phyloP scores from a whole-genome alignment of 805 yeast species.

The Nakazawaea populi region DNA sequence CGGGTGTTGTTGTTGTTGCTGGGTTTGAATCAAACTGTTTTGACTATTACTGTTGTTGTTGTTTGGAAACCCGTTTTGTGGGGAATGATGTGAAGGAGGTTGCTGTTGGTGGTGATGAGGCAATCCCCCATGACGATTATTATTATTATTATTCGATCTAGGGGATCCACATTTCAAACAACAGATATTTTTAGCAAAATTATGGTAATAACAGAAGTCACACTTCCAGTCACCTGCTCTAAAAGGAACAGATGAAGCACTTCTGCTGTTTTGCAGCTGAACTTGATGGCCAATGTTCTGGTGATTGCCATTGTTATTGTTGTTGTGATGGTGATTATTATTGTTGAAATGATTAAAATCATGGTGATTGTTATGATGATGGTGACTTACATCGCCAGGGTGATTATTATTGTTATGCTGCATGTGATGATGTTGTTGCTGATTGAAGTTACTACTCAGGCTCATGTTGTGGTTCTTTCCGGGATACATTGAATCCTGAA shows the following conservation, averaged over 20 bases:
- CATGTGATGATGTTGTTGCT: slow-evolving; percentile 5
- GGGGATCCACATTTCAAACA: slow-evolving; percentile 89
- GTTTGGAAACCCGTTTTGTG: not conserved
- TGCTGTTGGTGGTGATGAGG: not conserved
- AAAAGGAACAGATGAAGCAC: slow-evolving; percentile 65
- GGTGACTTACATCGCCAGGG: not conserved
- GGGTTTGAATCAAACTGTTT: slow-evolving; percentile 1
- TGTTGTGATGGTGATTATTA: slow-evolving; percentile 14
- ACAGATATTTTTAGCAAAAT: slow-evolving; percentile 83
- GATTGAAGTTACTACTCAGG: slow-evolving; percentile 11
- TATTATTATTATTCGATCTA: slow-evolving; percentile 22
- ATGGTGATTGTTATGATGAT: not conserved
- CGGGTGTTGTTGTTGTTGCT: not conserved
- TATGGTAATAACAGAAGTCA: slow-evolving; percentile 80
- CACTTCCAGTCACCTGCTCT: slow-evolving; percentile 98
- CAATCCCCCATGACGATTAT: slow-evolving; percentile 2
- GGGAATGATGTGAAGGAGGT: not conserved
- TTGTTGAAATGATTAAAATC: slow-evolving; percentile 12
- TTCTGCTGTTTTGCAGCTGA: slow-evolving; percentile 14
- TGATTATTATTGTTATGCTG: not conserved
- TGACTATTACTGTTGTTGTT: not conserved
- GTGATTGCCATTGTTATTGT: not conserved
- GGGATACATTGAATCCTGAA: slow-evolving; percentile 54
- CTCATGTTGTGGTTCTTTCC: slow-evolving; percentile 11
- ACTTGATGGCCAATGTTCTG: slow-evolving; percentile 12